Evolutionary conservation across 768 basidiomycete genomes (phyloP), one percentile per base, ranked within the genome.

Genomic region (Rhizopogon roseolus): DNA sequence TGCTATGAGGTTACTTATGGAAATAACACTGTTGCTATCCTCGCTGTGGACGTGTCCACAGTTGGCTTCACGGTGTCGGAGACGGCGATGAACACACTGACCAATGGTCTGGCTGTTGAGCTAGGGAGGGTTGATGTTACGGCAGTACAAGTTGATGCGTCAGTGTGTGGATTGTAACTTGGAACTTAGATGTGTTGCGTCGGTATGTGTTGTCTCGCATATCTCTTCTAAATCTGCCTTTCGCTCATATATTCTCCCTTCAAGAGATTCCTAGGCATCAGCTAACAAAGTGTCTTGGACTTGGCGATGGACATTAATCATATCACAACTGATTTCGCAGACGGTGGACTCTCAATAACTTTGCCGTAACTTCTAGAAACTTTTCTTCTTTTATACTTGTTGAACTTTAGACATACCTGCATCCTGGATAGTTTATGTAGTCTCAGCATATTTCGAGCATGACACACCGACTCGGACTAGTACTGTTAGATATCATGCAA

Each of bases 1-100:
- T 71, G 70, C 52, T 73, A 72, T 42, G 52, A 57, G 3, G 56
- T 73, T 37, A 66, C 62, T 8, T 71, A 61, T 46, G 53, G 45
- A 0, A 40, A 1, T 19, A 74, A 53, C 41, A 78, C 66, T 48
- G 69, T 86, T 63, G 74, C 76, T 48, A 65, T 86, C 13, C 57
- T 80, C 8, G 86, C 79, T 2, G 73, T 87, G 39, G 86, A 88
- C 57, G 66, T 67, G 53, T 71, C 83, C 11, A 52, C 32, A 36
- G 32, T 41, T 2, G 76, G 76, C 3, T 79, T 79, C 61, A 77
- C 76, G 6, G 27, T 59, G 11, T 68, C 67, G 9, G 7, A 58
- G 49, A 22, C 0, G 52, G 67, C 67, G 49, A 71, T 68, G 69
- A 41, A 69, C 49, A 27, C 10, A 0, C 22, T 68, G 58, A 68